Conservation (phyloP, 257 asterid species). For the Penstemon newberryi region DNA sequence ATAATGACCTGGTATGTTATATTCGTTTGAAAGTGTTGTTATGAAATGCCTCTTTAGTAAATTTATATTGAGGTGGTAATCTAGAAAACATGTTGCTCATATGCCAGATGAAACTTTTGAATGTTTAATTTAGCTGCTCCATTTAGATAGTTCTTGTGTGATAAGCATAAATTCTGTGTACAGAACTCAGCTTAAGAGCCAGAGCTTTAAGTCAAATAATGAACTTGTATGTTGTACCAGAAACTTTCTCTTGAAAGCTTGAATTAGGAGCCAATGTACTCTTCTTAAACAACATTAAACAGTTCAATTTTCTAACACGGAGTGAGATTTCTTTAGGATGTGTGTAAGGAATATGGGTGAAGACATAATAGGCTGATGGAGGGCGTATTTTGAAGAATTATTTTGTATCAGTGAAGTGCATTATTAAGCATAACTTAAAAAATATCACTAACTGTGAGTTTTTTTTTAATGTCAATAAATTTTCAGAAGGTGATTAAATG, state of each 20-base stretch:
- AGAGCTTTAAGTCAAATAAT: constrained; percentile 1
- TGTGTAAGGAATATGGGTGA: constrained; percentile 13
- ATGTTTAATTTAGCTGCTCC: constrained; percentile 20
- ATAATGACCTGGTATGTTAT: constrained; percentile 84
- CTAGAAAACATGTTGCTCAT: constrained; percentile 1
- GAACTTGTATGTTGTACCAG: constrained; percentile 5
- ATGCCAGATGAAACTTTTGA: constrained; percentile 20
- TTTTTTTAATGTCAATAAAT: background rate
- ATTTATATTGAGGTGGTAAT: background rate
- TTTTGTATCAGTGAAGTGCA: constrained; percentile 1
- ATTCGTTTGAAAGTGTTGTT: constrained; percentile 18
- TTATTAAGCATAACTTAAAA: background rate
- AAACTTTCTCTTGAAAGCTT: background rate
- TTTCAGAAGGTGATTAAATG: constrained; percentile 2
- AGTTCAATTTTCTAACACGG: constrained; percentile 6
- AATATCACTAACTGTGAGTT: background rate
- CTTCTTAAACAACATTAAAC: background rate
- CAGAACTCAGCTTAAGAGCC: constrained; percentile 13
- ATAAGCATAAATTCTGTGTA: background rate
- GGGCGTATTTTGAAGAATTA: background rate
- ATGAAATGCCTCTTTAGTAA: background rate
- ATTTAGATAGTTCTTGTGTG: background rate
- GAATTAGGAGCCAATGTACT: constrained; percentile 4
- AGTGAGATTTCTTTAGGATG: constrained; percentile 12
- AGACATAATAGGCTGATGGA: constrained; percentile 8